Percentiles rank a stretch among this genome's conserved stretches.
These are phyloP conservation scores for Ceriops tagal DNA, from an alignment of 345 rosid genomes.

Conservation along the genomic window DNA sequence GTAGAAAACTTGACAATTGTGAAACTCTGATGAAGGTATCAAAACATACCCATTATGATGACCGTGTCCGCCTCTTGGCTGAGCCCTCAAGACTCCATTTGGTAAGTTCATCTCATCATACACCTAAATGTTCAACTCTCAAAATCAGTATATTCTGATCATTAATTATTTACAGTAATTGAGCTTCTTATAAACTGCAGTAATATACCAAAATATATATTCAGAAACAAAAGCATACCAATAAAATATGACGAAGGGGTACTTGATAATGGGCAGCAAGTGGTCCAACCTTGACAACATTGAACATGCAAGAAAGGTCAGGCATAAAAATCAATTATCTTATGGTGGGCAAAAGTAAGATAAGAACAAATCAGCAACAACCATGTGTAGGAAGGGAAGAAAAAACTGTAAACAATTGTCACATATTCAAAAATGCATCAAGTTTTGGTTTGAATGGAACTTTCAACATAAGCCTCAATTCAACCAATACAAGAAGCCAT, in stretches of 20 bases:
- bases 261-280: constrained; percentile 90
- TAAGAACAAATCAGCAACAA: not conserved
- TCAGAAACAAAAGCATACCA: constrained; percentile 42
- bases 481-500: too few relatives aligned
- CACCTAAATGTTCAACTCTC: constrained; percentile 39
- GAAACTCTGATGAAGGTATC: too few relatives aligned
- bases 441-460: too few relatives aligned
- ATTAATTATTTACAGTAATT: not conserved
- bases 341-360: not conserved
- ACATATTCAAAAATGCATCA: too few relatives aligned
- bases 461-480: too few relatives aligned
- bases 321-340: not conserved
- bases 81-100: constrained; percentile 82
- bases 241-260: constrained; percentile 75
- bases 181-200: not conserved
- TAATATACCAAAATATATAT: not conserved
- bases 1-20: not conserved
- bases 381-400: not conserved
- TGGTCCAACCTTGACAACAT: constrained; percentile 64
- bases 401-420: too few relatives aligned
- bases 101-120: constrained; percentile 91
- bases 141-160: not conserved
- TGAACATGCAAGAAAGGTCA: constrained; percentile 12
- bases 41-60: constrained; percentile 76
- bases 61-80: constrained; percentile 87